phyloP scores from a whole-genome alignment of 208 protist genomes.

The Leishmania lainsoni region DNA sequence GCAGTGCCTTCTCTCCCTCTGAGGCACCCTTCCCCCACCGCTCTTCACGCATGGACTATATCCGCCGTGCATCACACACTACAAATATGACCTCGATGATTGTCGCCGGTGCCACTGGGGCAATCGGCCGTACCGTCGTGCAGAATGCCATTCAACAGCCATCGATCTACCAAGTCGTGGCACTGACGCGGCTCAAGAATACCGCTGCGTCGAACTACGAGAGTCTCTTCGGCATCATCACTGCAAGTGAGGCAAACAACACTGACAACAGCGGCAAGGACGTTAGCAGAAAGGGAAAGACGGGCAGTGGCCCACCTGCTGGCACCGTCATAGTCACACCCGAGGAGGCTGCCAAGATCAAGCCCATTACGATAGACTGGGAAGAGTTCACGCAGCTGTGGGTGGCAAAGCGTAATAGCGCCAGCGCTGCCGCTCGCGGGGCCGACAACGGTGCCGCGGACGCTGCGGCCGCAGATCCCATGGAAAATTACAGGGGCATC shows the following conservation, averaged over 20 bases:
- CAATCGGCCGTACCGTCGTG: constrained; percentile 69
- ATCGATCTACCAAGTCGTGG: constrained; percentile 55
- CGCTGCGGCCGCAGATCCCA: background rate
- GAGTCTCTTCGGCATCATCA: constrained; percentile 45
- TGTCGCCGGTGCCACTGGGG: constrained; percentile 75
- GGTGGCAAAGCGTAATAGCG: constrained; percentile 12
- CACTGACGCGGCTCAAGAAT: constrained; percentile 50
- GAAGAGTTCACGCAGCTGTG: constrained; percentile 53
- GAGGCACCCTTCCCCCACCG: background rate
- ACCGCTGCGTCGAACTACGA: constrained; percentile 28
- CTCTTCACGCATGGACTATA: background rate
- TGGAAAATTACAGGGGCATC: constrained; percentile 37
- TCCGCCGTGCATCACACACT: background rate
- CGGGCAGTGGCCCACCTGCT: background rate
- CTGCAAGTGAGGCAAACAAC: background rate
- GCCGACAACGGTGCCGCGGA: background rate
- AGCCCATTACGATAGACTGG: constrained; percentile 65
- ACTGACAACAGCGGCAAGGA: background rate
- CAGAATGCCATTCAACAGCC: constrained; percentile 42
- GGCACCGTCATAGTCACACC: constrained; percentile 20
- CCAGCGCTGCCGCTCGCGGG: constrained; percentile 4
- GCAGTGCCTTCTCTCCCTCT: background rate
- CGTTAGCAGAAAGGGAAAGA: background rate
- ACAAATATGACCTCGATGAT: constrained; percentile 51
- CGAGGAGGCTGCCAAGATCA: constrained; percentile 43